Evolutionary conservation across 306 rosid genomes (phyloP), one percentile per base, ranked within the genome.

Genomic region (Sicyos edulis): DNA sequence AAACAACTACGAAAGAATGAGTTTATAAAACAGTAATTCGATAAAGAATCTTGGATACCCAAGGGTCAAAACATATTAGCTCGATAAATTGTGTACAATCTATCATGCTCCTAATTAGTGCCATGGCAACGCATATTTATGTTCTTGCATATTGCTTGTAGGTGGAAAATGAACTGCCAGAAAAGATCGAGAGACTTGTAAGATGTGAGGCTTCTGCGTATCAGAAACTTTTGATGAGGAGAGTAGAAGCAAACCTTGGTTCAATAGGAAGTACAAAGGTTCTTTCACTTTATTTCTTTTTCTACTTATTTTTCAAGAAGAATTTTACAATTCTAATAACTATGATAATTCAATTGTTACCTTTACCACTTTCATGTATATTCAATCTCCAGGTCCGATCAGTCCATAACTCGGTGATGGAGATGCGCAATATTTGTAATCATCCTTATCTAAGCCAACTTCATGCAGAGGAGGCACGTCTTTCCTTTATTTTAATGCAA

Each of bases 401-500:
- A 15, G 99, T 95, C 74, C 99, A 95, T 88, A 95, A 95, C 76
- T 89, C 99, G 55, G 99, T 95, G 60, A 95, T 95, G 99, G 99
- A 95, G 89, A 95, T 87, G 74, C 97, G 97, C 70, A 95, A 95
- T 86, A 95, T 95, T 74, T 95, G 99, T 85, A 95, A 95, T 79
- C 99, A 95, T 85, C 99, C 99, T 21, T 91, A 95, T 80, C 89
- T 95, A 66, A 95, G 99, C 82, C 99, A 95, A 84, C 96, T 95
- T 80, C 92, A 95, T 78, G 89, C 87, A 17, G 99, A 91, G 65
- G 97, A 95, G 99, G 99, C 79, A 91, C 78, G 75, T 81, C 16
- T 74, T 29, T 77, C 66, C n/a, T 40, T 73, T 72, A 17, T 63
- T 72, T 71, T 16, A 40, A 47, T 52, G 70, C 34, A 54, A 71